Evolutionary conservation across 164 flowering plant species (phyloP), one percentile per base, ranked within the genome.

Genomic region (Akebia trifoliata): DNA sequence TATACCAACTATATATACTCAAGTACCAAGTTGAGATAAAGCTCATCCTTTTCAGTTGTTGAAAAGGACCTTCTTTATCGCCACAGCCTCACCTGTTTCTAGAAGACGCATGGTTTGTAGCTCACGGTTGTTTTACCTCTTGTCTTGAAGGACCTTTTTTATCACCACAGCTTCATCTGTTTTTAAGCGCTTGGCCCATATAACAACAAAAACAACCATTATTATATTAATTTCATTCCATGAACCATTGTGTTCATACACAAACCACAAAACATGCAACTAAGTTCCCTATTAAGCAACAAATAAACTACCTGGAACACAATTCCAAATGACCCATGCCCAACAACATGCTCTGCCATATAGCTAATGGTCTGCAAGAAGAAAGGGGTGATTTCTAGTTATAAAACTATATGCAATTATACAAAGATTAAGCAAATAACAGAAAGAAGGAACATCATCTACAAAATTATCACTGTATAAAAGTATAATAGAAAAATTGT

Each of bases 71-170:
- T n/a, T n/a, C n/a, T n/a, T n/a, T n/a, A n/a, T n/a, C n/a, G n/a
- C n/a, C n/a, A n/a, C n/a, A n/a, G n/a, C n/a, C n/a, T n/a, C n/a
- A n/a, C n/a, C n/a, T n/a, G n/a, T n/a, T n/a, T 81, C 80, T 66
- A 81, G 68, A 51, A 73, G 65, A 42, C 79, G 80, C 84, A 82
- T 79, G 42, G 74, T 47, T 62, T 79, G 82, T 57, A 82, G 65
- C 60, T 82, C 87, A 26, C 87, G 78, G 49, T 82, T 82, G 67
- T 82, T 82, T n/a, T n/a, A n/a, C n/a, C n/a, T n/a, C n/a, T n/a
- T n/a, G n/a, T n/a, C n/a, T n/a, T n/a, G n/a, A n/a, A n/a, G n/a
- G n/a, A n/a, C n/a, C n/a, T n/a, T n/a, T n/a, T n/a, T n/a, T n/a
- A n/a, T n/a, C n/a, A n/a, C n/a, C n/a, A n/a, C n/a, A n/a, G n/a